phyloP scores from a whole-genome alignment of 179 eudicot species.

The Heliamphora pulchella region DNA sequence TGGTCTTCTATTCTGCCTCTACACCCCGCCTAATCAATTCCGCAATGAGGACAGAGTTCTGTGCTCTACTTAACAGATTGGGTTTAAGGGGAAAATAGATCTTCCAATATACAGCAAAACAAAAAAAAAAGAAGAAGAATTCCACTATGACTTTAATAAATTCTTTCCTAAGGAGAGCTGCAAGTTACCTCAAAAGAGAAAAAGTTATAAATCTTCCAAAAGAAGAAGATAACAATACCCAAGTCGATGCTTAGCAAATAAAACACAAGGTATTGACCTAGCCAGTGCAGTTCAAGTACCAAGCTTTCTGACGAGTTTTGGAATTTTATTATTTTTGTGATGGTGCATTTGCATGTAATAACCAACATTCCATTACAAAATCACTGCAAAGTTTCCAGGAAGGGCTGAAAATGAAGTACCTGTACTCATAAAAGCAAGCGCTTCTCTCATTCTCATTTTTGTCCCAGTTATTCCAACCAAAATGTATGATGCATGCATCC shows the following conservation, averaged over 20 bases:
- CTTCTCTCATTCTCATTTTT: constrained; percentile 87
- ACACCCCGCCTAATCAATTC: too few species aligned
- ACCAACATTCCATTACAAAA: neutral
- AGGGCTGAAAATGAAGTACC: constrained; percentile 31
- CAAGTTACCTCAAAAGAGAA: neutral
- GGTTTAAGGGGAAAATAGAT: too few species aligned
- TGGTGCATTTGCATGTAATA: neutral
- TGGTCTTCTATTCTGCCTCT: too few species aligned
- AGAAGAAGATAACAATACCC: neutral
- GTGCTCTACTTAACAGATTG: too few species aligned
- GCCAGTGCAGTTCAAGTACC: neutral
- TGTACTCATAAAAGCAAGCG: constrained; percentile 97
- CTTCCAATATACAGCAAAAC: too few species aligned
- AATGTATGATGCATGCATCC: constrained; percentile 67
- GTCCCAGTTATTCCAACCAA: constrained; percentile 95
- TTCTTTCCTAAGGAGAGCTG: neutral
- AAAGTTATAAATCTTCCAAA: neutral
- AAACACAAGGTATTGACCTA: neutral
- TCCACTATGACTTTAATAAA: neutral
- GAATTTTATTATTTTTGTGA: neutral
- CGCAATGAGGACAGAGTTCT: too few species aligned
- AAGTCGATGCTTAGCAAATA: neutral
- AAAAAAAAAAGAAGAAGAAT: too few species aligned
- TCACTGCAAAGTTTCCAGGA: neutral
- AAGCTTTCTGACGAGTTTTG: neutral